phyloP scores from a whole-genome alignment of 2,329 filamentous ascomycete species.

The Talaromyces marneffei region DNA sequence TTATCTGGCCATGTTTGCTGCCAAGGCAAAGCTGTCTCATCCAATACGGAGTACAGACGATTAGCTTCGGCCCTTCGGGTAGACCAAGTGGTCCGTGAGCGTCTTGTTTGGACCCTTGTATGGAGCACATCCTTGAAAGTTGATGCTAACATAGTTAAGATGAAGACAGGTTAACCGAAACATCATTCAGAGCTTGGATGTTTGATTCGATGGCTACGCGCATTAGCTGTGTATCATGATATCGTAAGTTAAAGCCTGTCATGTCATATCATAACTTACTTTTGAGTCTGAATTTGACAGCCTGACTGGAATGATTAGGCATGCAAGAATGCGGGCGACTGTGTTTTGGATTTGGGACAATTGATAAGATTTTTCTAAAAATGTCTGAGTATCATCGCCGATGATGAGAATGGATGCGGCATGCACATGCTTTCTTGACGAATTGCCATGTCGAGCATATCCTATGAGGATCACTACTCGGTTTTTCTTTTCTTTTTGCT shows the following conservation, averaged over 20 bases:
- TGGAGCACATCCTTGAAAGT: neutral
- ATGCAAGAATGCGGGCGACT: neutral
- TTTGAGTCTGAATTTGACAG: neutral
- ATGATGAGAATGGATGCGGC: neutral
- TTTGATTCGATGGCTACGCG: conserved; percentile 1
- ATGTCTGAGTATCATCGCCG: neutral
- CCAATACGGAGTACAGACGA: neutral
- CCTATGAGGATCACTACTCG: neutral
- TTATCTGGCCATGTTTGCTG: neutral
- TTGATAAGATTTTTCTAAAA: neutral
- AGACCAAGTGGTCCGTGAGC: conserved; percentile 9
- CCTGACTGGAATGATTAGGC: neutral
- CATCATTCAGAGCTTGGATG: neutral
- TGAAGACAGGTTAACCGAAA: neutral
- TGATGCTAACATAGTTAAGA: neutral
- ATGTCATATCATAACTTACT: neutral
- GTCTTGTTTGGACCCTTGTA: conserved; percentile 6
- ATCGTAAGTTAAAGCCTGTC: neutral
- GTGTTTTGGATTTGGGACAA: neutral
- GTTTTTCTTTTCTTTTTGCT: neutral
- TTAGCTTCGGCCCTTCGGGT: neutral
- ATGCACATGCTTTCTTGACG: neutral
- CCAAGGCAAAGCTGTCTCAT: neutral
- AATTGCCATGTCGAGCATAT: neutral
- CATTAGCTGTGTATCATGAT: neutral